phyloP scores from a whole-genome alignment of 2,329 filamentous ascomycete genomes.

The Botryosphaeria dothidea region DNA sequence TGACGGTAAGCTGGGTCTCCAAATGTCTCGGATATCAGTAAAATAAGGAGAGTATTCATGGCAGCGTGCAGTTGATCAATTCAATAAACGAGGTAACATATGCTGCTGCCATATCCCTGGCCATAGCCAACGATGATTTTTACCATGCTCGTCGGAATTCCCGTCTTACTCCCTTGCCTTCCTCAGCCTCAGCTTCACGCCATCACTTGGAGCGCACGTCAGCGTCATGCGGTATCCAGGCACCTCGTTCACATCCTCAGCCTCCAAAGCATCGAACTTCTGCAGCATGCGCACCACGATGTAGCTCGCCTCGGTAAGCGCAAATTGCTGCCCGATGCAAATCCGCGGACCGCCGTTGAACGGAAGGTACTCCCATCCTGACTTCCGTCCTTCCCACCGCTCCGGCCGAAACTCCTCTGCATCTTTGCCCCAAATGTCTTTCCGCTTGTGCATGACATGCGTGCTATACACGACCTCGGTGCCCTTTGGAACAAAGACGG shows the following conservation, averaged over 20 bases:
- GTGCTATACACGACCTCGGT: conserved; percentile 45
- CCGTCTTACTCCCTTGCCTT: conserved; percentile 19
- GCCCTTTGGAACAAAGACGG: conserved; percentile 54
- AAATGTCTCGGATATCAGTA: no score
- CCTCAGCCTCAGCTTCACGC: conserved; percentile 34
- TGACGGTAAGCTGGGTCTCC: no score
- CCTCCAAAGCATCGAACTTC: conserved; percentile 27
- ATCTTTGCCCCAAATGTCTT: conserved; percentile 51
- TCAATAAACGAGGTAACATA: no score
- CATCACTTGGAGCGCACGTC: conserved; percentile 31
- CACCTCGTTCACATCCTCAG: not conserved
- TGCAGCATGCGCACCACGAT: conserved; percentile 22
- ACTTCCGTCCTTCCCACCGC: conserved; percentile 45
- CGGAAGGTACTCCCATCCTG: no score
- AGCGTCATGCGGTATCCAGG: conserved; percentile 21
- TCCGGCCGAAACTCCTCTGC: conserved; percentile 51
- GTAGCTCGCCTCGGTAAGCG: conserved; percentile 24
- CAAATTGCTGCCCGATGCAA: conserved; percentile 33
- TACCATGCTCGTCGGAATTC: no score
- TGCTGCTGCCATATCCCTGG: no score
- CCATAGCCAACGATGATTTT: no score
- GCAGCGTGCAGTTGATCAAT: no score
- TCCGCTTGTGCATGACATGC: conserved; percentile 54
- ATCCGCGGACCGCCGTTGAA: no score
- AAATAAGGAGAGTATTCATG: no score